These are phyloP conservation scores for Tetrastigma voinierianum DNA, from an alignment of 164 flowering plant species.

Conservation along the genomic window DNA sequence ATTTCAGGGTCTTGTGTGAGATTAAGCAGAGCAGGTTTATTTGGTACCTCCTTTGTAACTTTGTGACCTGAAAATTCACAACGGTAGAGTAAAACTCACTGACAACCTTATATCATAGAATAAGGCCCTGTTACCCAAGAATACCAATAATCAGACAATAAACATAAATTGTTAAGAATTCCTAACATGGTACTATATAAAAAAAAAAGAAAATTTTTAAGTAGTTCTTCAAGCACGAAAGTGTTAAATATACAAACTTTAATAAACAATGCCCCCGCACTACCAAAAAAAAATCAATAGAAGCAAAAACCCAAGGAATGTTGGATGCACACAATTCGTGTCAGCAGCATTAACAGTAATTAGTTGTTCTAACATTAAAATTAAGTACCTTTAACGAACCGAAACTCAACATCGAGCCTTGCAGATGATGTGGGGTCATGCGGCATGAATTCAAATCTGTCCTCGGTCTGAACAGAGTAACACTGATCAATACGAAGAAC, in stretches of 20 bases:
- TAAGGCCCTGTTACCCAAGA: too few relatives aligned
- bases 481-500: background rate
- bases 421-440: slow-evolving; percentile 53
- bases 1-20: slow-evolving; percentile 34
- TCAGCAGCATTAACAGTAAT: background rate
- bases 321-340: too few relatives aligned
- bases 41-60: slow-evolving; percentile 57
- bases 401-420: slow-evolving; percentile 56
- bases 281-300: background rate
- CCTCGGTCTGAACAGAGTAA: slow-evolving; percentile 45
- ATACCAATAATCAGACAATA: too few relatives aligned
- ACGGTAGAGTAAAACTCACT: background rate
- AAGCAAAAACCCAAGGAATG: background rate
- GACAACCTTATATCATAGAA: background rate
- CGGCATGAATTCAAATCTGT: slow-evolving; percentile 59
- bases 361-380: background rate
- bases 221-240: background rate
- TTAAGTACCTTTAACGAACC: slow-evolving; percentile 55
- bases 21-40: slow-evolving; percentile 63
- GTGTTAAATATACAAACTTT: background rate
- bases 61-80: slow-evolving; percentile 47
- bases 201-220: too few relatives aligned
- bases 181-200: too few relatives aligned
- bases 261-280: background rate
- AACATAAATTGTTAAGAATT: too few relatives aligned